Percentiles rank a stretch among this genome's conserved stretches.
Conservation (phyloP, 2,329 filamentous ascomycete species). For the Fusarium protoensiforme region DNA sequence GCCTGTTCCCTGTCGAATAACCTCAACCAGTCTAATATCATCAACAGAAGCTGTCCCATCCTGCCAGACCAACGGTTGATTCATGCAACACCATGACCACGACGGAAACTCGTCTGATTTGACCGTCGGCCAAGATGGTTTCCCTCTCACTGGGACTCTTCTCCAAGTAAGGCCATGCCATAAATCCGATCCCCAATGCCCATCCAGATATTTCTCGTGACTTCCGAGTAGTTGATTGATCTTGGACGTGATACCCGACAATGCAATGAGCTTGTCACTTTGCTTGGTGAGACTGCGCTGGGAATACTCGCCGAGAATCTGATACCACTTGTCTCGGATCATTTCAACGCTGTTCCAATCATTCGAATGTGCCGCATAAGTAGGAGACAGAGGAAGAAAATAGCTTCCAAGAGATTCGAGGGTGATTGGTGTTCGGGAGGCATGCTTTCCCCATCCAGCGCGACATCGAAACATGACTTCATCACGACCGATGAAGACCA, state of each 20-base stretch:
- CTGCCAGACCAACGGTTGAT: neutral
- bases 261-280: slow-evolving; percentile 6
- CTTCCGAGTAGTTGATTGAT: neutral
- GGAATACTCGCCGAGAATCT: slow-evolving; percentile 2
- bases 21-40: neutral
- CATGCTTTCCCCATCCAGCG: neutral
- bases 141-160: neutral
- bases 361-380: neutral
- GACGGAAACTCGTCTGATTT: neutral
- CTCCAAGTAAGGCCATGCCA: neutral
- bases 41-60: neutral
- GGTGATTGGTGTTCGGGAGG: neutral
- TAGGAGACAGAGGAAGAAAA: neutral
- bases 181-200: neutral
- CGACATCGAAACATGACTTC: neutral
- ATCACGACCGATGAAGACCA: neutral
- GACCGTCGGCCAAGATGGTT: neutral
- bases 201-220: neutral
- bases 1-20: neutral
- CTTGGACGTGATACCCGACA: neutral
- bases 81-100: neutral
- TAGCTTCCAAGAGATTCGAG: neutral
- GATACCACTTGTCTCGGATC: slow-evolving; percentile 9
- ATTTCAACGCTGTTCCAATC: neutral
- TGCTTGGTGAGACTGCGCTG: slow-evolving; percentile 5